Evolutionary conservation across 176 grass and related monocot species (phyloP).

Genomic region (Triticum monococcum): DNA sequence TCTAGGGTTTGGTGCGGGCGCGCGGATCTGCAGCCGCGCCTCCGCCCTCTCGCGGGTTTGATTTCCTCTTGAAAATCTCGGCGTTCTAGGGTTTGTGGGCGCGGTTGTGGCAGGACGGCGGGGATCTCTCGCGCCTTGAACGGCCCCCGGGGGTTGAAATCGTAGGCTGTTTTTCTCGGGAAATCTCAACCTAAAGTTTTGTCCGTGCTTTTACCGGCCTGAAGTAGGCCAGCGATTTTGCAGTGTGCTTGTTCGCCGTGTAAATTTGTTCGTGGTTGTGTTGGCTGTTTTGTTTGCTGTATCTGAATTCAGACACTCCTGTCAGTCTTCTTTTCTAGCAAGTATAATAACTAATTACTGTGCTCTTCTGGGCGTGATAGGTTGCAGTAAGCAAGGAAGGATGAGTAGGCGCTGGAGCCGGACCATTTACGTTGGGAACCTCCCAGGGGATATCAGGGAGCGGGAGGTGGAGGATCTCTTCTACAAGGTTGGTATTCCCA

Average conservation of each 20-base stretch:
- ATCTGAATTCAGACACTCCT: neutral
- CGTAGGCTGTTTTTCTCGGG: neutral
- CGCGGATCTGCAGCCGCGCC: neutral
- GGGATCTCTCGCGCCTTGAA: neutral
- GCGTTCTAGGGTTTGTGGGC: neutral
- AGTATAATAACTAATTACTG: no score
- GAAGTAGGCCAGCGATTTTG: neutral
- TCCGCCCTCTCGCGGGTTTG: neutral
- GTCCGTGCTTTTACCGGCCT: neutral
- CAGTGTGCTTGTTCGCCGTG: neutral
- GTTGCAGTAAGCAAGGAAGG: constrained; percentile 28
- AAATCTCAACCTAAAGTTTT: neutral
- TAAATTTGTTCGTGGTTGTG: neutral
- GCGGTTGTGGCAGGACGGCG: neutral
- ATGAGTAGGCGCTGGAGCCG: constrained; percentile 71
- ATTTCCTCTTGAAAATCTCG: neutral
- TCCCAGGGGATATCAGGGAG: constrained; percentile 77
- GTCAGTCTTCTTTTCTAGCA: no score
- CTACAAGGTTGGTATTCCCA: constrained; percentile 44
- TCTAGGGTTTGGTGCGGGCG: neutral
- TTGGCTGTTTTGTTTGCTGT: neutral
- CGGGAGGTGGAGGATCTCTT: constrained; percentile 87
- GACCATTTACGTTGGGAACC: constrained; percentile 80
- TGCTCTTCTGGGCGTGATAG: neutral
- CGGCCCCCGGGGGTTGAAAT: neutral